Evolutionary conservation across 176 grass and related monocot genomes (phyloP).

Genomic region (Saccharum officinarum): DNA sequence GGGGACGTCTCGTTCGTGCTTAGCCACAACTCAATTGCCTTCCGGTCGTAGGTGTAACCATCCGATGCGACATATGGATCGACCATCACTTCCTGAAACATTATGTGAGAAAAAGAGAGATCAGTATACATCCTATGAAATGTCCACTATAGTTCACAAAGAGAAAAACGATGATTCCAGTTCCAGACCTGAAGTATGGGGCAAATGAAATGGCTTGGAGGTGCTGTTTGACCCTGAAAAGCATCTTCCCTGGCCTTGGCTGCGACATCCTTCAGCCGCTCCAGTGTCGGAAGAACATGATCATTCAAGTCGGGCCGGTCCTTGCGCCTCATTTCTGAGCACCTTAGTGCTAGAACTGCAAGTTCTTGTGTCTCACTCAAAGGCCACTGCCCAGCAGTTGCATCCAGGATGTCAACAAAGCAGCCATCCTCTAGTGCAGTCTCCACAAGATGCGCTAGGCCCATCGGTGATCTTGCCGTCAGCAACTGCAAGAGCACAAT

Average conservation of each 20-base stretch:
- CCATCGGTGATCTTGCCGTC: conserved; percentile 61
- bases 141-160: neutral
- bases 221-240: conserved; percentile 13
- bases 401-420: conserved; percentile 59
- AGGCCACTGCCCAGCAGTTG: conserved; percentile 70
- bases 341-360: conserved; percentile 57
- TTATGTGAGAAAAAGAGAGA: neutral
- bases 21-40: conserved; percentile 78
- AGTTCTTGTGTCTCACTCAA: conserved; percentile 49
- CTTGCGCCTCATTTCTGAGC: conserved; percentile 66
- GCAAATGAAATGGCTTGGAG: conserved; percentile 76
- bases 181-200: conserved; percentile 76
- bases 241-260: conserved; percentile 24
- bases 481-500: conserved; percentile 73
- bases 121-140: neutral
- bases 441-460: conserved; percentile 61
- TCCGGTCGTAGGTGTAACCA: conserved; percentile 81
- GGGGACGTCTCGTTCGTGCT: conserved; percentile 72
- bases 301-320: conserved; percentile 62
- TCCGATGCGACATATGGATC: conserved; percentile 77
- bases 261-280: conserved; percentile 57
- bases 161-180: neutral
- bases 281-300: conserved; percentile 53
- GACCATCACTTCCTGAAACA: conserved; percentile 63
- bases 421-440: conserved; percentile 47